Percentiles rank a stretch among this genome's conserved stretches.
These are phyloP conservation scores for Salmacisia buchloeana DNA, from an alignment of 1,284 basidiomycete genomes.

Conservation along the genomic window DNA sequence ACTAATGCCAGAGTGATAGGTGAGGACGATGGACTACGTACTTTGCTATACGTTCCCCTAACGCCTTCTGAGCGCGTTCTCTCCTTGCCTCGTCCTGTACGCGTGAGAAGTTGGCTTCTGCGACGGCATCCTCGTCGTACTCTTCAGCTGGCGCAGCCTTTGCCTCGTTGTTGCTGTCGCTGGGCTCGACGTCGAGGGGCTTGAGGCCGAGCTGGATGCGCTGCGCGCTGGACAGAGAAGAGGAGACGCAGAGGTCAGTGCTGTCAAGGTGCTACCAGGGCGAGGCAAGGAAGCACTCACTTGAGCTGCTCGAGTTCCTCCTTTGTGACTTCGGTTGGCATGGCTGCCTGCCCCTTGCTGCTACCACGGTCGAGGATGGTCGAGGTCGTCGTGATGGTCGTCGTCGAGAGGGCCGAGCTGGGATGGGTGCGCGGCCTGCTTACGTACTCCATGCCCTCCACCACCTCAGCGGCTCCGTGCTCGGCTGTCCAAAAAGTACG, in stretches of 20 bases:
- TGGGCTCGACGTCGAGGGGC: conserved; percentile 73
- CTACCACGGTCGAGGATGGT: too few relatives aligned
- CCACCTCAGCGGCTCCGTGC: too few relatives aligned
- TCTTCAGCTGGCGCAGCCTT: conserved; percentile 51
- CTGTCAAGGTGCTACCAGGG: neutral
- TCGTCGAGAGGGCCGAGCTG: too few relatives aligned
- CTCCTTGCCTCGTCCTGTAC: conserved; percentile 66
- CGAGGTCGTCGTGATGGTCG: too few relatives aligned
- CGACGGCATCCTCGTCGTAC: conserved; percentile 51
- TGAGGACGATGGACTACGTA: neutral
- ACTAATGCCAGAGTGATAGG: neutral
- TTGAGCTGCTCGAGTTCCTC: conserved; percentile 3
- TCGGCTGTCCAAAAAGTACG: too few relatives aligned
- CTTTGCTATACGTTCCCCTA: conserved; percentile 50
- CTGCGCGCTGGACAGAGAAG: conserved; percentile 61
- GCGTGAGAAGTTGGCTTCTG: conserved; percentile 30
- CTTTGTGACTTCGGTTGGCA: neutral
- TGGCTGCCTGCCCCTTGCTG: too few relatives aligned
- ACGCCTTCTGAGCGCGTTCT: conserved; percentile 64
- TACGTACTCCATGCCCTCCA: too few relatives aligned
- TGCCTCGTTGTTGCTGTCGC: conserved; percentile 51
- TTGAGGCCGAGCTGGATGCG: conserved; percentile 89
- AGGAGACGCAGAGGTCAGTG: neutral
- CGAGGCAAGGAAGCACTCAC: too few relatives aligned
- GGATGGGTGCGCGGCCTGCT: too few relatives aligned